phyloP scores from a whole-genome alignment of 345 rosid species.

The Luvunga scandens region DNA sequence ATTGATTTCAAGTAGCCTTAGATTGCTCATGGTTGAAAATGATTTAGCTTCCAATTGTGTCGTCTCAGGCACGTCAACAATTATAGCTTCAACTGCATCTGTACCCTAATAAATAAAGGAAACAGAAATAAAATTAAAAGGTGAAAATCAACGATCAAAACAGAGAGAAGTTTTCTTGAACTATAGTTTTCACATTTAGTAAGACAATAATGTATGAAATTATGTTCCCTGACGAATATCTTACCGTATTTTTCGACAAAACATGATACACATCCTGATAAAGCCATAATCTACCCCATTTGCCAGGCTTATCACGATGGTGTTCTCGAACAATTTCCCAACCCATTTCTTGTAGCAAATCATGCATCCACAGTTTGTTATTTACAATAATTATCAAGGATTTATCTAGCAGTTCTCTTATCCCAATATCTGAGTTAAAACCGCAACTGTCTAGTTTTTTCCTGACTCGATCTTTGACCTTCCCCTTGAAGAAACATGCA shows the following conservation, averaged over 20 bases:
- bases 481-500: neutral
- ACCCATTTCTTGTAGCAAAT: neutral
- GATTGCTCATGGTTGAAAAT: neutral
- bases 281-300: neutral
- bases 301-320: neutral
- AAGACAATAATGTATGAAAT: neutral
- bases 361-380: neutral
- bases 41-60: neutral
- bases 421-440: neutral
- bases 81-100: neutral
- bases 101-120: neutral
- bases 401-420: neutral
- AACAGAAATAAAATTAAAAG: too few species aligned
- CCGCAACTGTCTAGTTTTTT: neutral
- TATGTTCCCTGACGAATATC: neutral
- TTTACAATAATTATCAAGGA: neutral
- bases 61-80: neutral
- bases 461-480: neutral
- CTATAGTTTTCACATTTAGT: neutral
- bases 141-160: too few species aligned
- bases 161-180: neutral
- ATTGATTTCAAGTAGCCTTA: neutral
- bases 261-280: neutral
- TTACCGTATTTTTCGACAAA: neutral
- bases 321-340: neutral